phyloP scores from a whole-genome alignment of 1,139 yeast genomes.

The Hyphopichia wangnamkhiaoensis region DNA sequence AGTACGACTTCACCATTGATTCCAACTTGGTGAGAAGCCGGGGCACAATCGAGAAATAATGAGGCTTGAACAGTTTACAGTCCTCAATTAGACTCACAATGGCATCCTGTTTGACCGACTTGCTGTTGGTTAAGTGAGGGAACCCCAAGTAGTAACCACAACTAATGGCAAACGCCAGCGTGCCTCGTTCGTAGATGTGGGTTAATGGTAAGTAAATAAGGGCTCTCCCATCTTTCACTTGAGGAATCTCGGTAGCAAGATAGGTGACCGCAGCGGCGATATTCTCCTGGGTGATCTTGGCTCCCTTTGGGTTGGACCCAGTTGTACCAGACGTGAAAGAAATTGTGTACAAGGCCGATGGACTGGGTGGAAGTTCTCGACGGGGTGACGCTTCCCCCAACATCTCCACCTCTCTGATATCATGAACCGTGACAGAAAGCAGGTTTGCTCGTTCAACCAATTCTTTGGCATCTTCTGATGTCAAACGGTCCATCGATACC shows the following conservation, averaged over 20 bases:
- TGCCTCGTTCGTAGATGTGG: constrained; percentile 37
- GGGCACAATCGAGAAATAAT: constrained; percentile 36
- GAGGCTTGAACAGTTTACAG: constrained; percentile 30
- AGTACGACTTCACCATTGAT: constrained; percentile 40
- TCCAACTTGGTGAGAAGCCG: constrained; percentile 32
- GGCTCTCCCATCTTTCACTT: constrained; percentile 18
- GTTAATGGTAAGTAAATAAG: constrained; percentile 36
- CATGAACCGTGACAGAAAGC: constrained; percentile 27
- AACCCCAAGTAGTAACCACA: constrained; percentile 43
- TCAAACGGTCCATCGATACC: constrained; percentile 45
- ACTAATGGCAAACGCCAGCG: constrained; percentile 30
- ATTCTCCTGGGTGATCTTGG: constrained; percentile 56
- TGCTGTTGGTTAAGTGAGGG: constrained; percentile 31
- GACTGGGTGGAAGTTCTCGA: constrained; percentile 50
- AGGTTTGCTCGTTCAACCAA: neutral
- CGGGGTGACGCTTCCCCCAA: constrained; percentile 53
- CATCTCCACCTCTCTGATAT: constrained; percentile 52
- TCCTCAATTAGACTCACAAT: constrained; percentile 25
- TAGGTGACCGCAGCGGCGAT: constrained; percentile 52
- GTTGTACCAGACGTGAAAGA: constrained; percentile 82
- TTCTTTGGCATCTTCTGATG: constrained; percentile 2
- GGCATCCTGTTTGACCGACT: constrained; percentile 11
- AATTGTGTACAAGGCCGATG: constrained; percentile 60
- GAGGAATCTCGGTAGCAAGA: constrained; percentile 16
- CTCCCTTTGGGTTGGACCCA: constrained; percentile 71